Evolutionary conservation across 2,329 filamentous ascomycete genomes (phyloP).

Genomic region (Anthostomella pinea): DNA sequence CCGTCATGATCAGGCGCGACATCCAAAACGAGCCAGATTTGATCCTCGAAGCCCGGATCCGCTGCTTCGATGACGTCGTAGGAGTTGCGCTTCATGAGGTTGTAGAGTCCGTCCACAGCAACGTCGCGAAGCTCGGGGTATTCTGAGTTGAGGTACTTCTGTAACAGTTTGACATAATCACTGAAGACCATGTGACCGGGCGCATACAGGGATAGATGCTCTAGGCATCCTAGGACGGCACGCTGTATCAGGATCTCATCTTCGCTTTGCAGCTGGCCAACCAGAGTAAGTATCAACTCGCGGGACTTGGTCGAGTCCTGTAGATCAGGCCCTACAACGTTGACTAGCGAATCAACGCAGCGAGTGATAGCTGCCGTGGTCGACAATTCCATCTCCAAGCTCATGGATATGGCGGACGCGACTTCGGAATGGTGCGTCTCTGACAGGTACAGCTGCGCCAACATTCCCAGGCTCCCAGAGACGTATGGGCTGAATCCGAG

Average conservation of each 20-base stretch:
- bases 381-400: slow-evolving; percentile 80
- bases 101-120: slow-evolving; percentile 85
- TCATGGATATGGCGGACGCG: slow-evolving; percentile 76
- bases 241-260: slow-evolving; percentile 67
- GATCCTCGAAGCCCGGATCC: slow-evolving; percentile 77
- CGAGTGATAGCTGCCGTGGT: slow-evolving; percentile 80
- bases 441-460: slow-evolving; percentile 86
- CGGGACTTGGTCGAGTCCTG: slow-evolving; percentile 91
- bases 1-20: slow-evolving; percentile 70
- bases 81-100: slow-evolving; percentile 90
- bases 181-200: slow-evolving; percentile 81
- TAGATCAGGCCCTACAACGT: slow-evolving; percentile 90
- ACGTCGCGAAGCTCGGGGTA: slow-evolving; percentile 70
- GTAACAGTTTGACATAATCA: slow-evolving; percentile 79
- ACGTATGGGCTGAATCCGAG: slow-evolving; percentile 90
- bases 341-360: slow-evolving; percentile 92
- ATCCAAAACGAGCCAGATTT: slow-evolving; percentile 88
- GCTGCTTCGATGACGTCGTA: slow-evolving; percentile 77
- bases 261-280: slow-evolving; percentile 78
- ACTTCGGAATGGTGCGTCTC: slow-evolving; percentile 90
- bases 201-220: slow-evolving; percentile 90
- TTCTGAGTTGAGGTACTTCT: slow-evolving; percentile 70
- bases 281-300: slow-evolving; percentile 84
- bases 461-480: slow-evolving; percentile 85
- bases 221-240: slow-evolving; percentile 77